Evolutionary conservation across 441 rosid genomes (phyloP).

Genomic region (Aquilaria agallochum): DNA sequence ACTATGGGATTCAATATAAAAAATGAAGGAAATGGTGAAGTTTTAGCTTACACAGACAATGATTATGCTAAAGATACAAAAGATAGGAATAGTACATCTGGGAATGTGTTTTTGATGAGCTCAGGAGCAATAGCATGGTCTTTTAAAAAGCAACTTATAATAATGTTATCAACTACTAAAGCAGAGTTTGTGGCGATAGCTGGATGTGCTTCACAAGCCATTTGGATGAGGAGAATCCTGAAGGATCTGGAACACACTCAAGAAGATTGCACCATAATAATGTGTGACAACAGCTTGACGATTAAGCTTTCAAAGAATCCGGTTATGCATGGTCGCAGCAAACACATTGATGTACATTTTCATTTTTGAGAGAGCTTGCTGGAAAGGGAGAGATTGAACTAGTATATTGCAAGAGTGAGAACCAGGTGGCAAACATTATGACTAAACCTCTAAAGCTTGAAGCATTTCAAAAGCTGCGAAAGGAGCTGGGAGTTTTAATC

Average conservation of each 20-base stretch:
- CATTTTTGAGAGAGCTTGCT: background rate
- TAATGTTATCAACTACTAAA: background rate
- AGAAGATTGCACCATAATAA: background rate
- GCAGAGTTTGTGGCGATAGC: background rate
- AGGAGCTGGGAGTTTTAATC: background rate
- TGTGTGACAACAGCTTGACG: background rate
- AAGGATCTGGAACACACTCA: background rate
- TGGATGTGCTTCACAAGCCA: background rate
- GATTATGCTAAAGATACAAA: background rate
- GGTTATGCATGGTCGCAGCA: background rate
- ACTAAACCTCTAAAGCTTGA: background rate
- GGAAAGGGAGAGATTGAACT: background rate
- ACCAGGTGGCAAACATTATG: background rate
- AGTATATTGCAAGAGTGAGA: background rate
- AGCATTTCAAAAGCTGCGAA: background rate
- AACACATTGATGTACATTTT: background rate
- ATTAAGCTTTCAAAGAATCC: background rate
- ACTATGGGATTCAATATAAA: constrained; percentile 1
- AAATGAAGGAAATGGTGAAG: background rate
- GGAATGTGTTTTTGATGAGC: background rate
- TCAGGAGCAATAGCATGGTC: background rate
- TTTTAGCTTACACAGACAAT: background rate
- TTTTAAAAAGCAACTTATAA: background rate
- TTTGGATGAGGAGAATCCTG: background rate
- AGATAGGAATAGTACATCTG: background rate